Percentiles rank a stretch among this genome's conserved stretches.
Evolutionary conservation across 768 basidiomycete genomes (phyloP).

Genomic region (Collybia nuda): DNA sequence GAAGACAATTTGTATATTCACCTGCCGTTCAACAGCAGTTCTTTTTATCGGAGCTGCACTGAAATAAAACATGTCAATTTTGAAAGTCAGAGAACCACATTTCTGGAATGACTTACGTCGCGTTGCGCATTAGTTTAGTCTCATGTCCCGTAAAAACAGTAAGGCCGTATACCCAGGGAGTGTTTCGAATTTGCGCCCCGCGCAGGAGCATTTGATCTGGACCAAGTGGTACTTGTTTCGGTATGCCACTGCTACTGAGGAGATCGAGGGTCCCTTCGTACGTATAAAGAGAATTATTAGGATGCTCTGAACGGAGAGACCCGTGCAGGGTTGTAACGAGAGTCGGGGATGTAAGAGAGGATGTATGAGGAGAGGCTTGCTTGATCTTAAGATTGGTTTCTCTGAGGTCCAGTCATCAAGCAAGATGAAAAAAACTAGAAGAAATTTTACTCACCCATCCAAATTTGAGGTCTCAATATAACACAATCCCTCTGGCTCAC

Average conservation of each 20-base stretch:
- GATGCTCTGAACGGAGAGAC: slow-evolving; percentile 90
- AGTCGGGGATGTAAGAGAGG: slow-evolving; percentile 73
- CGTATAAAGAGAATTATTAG: slow-evolving; percentile 96
- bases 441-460: slow-evolving; percentile 68
- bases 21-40: slow-evolving; percentile 93
- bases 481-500: slow-evolving; percentile 95
- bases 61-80: background rate
- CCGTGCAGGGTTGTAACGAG: slow-evolving; percentile 75
- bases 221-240: slow-evolving; percentile 85
- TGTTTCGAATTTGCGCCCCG: slow-evolving; percentile 95
- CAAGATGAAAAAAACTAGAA: background rate
- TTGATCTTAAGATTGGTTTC: slow-evolving; percentile 99
- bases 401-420: slow-evolving; percentile 33
- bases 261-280: slow-evolving; percentile 84
- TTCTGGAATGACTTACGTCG: slow-evolving; percentile 65
- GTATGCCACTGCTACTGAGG: slow-evolving; percentile 50
- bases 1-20: slow-evolving; percentile 95
- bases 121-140: slow-evolving; percentile 97
- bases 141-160: slow-evolving; percentile 96
- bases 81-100: background rate
- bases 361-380: slow-evolving; percentile 84
- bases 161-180: slow-evolving; percentile 93
- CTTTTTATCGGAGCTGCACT: slow-evolving; percentile 97
- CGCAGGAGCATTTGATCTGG: slow-evolving; percentile 94
- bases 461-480: slow-evolving; percentile 98